phyloP scores from a whole-genome alignment of 78 protist species.

The Tieghemostelium lacteum region DNA sequence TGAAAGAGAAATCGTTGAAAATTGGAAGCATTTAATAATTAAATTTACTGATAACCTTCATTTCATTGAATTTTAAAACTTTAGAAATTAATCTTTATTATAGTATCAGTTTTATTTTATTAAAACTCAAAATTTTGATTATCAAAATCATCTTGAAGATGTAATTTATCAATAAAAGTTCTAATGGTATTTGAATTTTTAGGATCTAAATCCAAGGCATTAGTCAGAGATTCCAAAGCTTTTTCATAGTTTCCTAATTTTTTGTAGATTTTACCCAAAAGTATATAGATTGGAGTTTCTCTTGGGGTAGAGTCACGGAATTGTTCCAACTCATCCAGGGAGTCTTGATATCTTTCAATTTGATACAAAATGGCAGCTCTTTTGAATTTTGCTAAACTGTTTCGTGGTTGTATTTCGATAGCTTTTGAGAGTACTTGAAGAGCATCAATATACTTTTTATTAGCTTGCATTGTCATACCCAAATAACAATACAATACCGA shows the following conservation, averaged over 20 bases:
- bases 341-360: conserved; percentile 45
- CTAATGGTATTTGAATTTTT: conserved; percentile 70
- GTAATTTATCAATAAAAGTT: conserved; percentile 48
- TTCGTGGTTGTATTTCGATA: conserved; percentile 79
- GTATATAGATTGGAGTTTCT: conserved; percentile 86
- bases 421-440: conserved; percentile 59
- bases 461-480: conserved; percentile 87
- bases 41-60: no score
- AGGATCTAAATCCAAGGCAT: conserved; percentile 76
- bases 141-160: conserved; percentile 45
- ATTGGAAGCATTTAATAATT: no score
- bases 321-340: conserved; percentile 55
- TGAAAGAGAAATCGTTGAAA: no score
- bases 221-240: conserved; percentile 44
- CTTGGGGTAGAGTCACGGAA: conserved; percentile 84
- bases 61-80: no score
- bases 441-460: conserved; percentile 59
- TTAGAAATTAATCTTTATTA: no score
- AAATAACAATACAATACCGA: conserved; percentile 90
- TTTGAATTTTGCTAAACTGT: conserved; percentile 85
- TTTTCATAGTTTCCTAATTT: conserved; percentile 40
- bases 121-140: conserved; percentile 21
- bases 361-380: conserved; percentile 55
- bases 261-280: conserved; percentile 85
- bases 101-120: no score